Evolutionary conservation across 495 filamentous ascomycete genomes (phyloP).

Genomic region (Penicillium samsonianum): DNA sequence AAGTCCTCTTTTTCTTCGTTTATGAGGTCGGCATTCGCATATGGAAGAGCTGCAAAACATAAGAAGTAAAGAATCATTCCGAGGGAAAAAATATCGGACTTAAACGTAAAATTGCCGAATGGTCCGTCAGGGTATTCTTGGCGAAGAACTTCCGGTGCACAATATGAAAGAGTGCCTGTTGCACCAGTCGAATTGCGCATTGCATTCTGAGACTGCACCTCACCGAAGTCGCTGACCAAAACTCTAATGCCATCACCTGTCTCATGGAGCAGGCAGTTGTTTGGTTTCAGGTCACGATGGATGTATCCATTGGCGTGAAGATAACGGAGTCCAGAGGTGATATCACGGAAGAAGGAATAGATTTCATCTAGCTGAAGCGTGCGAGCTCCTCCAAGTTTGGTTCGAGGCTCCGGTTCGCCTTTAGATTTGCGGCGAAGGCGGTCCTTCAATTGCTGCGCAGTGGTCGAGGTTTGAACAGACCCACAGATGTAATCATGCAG

Average conservation of each 20-base stretch:
- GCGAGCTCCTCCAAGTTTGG: constrained; percentile 55
- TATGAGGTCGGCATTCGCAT: constrained; percentile 75
- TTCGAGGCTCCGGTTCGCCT: constrained; percentile 54
- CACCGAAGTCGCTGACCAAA: constrained; percentile 95
- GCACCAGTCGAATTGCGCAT: constrained; percentile 85
- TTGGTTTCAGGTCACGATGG: constrained; percentile 92
- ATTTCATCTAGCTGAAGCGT: constrained; percentile 85
- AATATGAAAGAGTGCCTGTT: constrained; percentile 96
- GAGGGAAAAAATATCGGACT: constrained; percentile 94
- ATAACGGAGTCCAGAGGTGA: constrained; percentile 86
- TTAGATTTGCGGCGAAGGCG: constrained; percentile 77
- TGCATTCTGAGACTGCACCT: constrained; percentile 80
- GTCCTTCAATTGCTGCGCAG: constrained; percentile 82
- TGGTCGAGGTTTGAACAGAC: constrained; percentile 58
- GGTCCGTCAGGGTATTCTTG: constrained; percentile 65
- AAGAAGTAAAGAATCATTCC: constrained; percentile 99
- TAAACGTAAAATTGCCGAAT: constrained; percentile 89
- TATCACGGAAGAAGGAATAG: constrained; percentile 94
- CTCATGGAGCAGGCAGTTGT: constrained; percentile 87
- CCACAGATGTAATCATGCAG: constrained; percentile 80
- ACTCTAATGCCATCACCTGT: constrained; percentile 70
- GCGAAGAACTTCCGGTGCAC: constrained; percentile 88
- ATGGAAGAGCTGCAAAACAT: constrained; percentile 90
- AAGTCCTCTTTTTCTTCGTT: constrained; percentile 90
- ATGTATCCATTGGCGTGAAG: constrained; percentile 94